Percentiles rank a stretch among this genome's conserved stretches.
Evolutionary conservation across 805 yeast species (phyloP).

Genomic region (Kuraishia floccosa): DNA sequence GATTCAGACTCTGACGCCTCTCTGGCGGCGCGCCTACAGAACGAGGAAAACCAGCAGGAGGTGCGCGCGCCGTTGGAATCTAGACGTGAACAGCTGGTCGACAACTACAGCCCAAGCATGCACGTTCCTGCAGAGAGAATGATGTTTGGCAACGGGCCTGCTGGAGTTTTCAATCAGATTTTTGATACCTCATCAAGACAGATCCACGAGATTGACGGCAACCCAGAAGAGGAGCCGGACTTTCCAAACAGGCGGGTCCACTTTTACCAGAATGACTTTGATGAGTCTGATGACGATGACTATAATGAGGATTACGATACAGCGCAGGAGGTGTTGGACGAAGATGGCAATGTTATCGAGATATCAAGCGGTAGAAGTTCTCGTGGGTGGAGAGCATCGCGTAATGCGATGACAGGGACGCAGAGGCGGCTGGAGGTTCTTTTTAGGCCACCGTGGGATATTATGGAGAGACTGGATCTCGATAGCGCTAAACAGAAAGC

Average conservation of each 20-base stretch:
- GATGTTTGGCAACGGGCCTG: constrained; percentile 35
- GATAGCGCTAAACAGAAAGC: constrained; percentile 69
- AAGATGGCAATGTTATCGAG: constrained; percentile 17
- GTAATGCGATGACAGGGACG: constrained; percentile 23
- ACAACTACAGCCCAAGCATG: constrained; percentile 19
- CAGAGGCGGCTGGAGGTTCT: constrained; percentile 68
- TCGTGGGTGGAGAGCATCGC: too few relatives aligned
- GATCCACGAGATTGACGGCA: too few relatives aligned
- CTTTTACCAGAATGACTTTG: constrained; percentile 9
- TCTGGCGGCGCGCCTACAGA: constrained; percentile 51
- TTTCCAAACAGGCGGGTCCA: too few relatives aligned
- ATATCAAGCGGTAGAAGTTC: background rate
- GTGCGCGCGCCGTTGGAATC: constrained; percentile 76
- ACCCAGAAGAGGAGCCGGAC: too few relatives aligned
- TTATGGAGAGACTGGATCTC: constrained; percentile 58
- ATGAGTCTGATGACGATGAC: constrained; percentile 24
- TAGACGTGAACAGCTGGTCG: constrained; percentile 67
- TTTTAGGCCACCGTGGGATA: constrained; percentile 90
- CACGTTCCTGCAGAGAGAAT: constrained; percentile 19
- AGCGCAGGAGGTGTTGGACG: constrained; percentile 23
- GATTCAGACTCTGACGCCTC: constrained; percentile 29
- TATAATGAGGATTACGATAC: constrained; percentile 26
- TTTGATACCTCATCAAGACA: constrained; percentile 5
- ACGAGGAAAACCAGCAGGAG: constrained; percentile 33
- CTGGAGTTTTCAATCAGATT: constrained; percentile 51